Base-by-base conservation (phyloP, 306 rosid species). In the Arachis stenosperma region DNA sequence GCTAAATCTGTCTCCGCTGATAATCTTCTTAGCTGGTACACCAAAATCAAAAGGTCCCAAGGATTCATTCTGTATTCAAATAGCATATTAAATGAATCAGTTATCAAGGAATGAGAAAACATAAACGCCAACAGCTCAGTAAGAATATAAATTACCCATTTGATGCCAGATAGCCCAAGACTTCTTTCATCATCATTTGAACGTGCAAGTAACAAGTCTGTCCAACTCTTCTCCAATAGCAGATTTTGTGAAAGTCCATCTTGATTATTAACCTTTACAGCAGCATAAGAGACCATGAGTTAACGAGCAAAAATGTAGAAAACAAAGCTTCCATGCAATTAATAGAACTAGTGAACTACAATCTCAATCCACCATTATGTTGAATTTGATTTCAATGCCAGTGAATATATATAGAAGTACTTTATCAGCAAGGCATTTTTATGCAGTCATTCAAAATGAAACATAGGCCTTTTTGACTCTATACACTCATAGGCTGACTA, bases 21-120 rank as follows among this genome's bases (percentile, higher is more conserved):
- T 51, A 50, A 77, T 71, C 81, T 86, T 90, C 75, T 79, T 78
- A 22, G 91, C 74, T 22, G 89, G 83, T 78, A 85, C 67, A 65
- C 94, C 96, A 73, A 93, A 88, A 83, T 89, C 98, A 74, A 91
- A 94, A 37, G 97, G 93, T 70, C 95, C 95, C 80, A 85, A 69
- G 15, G 97, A 89, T 29, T 94, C 92, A 1, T 75, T 77, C 98
- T 94, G 92, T 11, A 57, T 41, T 15, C 36, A 63, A 69, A 47
- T 51, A 75, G 77, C 63, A 72, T 61, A 71, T 46, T 40, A 42
- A 55, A 64, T 30, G 58, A 27, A 60, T 77, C 43, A 61, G 78
- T 70, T 54, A 75, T 75, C 44, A 17, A 12, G 17, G n/a, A 52
- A 63, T 40, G 4, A 33, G 27, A 22, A n/a, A 43, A 47, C n/a